phyloP scores from a whole-genome alignment of 2,329 filamentous ascomycete genomes.

The Colletotrichum sansevieriae region DNA sequence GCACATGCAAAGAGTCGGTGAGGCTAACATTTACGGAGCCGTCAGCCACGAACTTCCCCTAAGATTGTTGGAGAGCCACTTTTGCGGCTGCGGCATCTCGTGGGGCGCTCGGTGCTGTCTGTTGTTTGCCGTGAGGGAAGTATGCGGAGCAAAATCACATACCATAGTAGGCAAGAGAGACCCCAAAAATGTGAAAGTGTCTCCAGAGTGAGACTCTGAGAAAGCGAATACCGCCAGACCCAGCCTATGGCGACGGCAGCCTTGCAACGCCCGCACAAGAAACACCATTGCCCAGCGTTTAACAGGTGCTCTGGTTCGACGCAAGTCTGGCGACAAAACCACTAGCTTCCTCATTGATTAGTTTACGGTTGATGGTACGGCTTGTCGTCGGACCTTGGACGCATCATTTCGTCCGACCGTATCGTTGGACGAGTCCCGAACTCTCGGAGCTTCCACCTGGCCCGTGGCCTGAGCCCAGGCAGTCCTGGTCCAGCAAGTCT shows the following conservation, averaged over 20 bases:
- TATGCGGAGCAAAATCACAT: slow-evolving; percentile 1
- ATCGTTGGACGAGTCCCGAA: slow-evolving; percentile 24
- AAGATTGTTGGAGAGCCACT: neutral
- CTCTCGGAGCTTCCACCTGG: slow-evolving; percentile 21
- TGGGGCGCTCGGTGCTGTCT: slow-evolving; percentile 5
- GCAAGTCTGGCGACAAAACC: slow-evolving; percentile 1
- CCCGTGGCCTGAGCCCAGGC: slow-evolving; percentile 18
- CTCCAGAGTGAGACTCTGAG: neutral
- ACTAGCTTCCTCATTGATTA: slow-evolving; percentile 28
- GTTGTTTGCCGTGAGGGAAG: slow-evolving; percentile 2
- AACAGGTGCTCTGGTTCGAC: neutral
- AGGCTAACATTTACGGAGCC: slow-evolving; percentile 23
- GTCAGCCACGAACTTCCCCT: neutral
- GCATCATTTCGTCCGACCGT: slow-evolving; percentile 13
- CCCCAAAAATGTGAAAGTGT: neutral
- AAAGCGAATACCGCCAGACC: neutral
- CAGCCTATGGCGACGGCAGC: neutral
- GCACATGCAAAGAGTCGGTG: slow-evolving; percentile 26
- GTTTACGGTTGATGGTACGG: slow-evolving; percentile 23
- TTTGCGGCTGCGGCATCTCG: slow-evolving; percentile 6
- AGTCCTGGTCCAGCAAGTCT: slow-evolving; percentile 18
- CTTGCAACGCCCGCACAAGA: slow-evolving; percentile 6
- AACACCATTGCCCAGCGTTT: slow-evolving; percentile 2
- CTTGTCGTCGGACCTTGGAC: slow-evolving; percentile 4
- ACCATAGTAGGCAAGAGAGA: neutral